phyloP scores from a whole-genome alignment of 2,329 filamentous ascomycete species.

The Hypoxylon sp. region DNA sequence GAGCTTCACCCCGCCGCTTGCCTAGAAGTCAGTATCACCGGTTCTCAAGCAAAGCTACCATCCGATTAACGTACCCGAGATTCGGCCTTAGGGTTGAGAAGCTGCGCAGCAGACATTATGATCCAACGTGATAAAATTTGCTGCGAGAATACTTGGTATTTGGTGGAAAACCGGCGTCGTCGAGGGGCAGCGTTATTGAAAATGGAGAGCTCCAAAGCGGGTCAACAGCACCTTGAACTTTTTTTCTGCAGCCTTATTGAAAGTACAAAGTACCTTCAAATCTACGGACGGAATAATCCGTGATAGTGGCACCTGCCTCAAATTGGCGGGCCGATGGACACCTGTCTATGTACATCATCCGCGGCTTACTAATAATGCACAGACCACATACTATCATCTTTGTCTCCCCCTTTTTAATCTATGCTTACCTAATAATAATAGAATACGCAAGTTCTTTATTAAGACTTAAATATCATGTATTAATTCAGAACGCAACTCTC shows the following conservation, averaged over 20 bases:
- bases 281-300: neutral
- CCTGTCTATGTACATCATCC: neutral
- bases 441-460: too few species aligned
- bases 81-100: conserved; percentile 99
- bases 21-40: conserved; percentile 59
- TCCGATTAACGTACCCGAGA: conserved; percentile 79
- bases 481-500: too few species aligned
- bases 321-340: neutral
- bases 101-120: conserved; percentile 94
- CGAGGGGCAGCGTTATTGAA: conserved; percentile 31
- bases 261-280: conserved; percentile 11
- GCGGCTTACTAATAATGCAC: neutral
- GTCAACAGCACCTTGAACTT: conserved; percentile 42
- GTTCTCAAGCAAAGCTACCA: conserved; percentile 14
- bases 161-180: conserved; percentile 26
- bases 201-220: conserved; percentile 44
- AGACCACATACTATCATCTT: neutral
- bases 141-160: conserved; percentile 11
- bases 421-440: too few species aligned
- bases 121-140: conserved; percentile 1
- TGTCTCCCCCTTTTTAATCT: neutral
- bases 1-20: conserved; percentile 95
- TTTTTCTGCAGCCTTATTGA: conserved; percentile 41
- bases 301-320: neutral
- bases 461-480: too few species aligned